Evolutionary conservation across 2,329 filamentous ascomycete species (phyloP).

Genomic region (Grosmannia penicillata): DNA sequence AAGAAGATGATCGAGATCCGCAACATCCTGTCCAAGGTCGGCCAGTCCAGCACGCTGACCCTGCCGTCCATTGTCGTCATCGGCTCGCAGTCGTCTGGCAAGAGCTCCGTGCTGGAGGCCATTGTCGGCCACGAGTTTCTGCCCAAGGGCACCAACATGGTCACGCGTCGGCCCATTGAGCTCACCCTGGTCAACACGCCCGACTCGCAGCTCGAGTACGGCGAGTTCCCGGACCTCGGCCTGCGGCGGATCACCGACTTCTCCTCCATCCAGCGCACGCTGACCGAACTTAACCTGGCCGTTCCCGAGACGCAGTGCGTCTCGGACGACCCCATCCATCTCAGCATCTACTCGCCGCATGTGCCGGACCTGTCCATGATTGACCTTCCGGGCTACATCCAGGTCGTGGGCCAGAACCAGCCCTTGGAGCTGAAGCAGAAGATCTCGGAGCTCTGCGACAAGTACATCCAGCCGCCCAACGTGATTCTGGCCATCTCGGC

Average conservation of each 20-base stretch:
- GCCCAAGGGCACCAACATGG: conserved; percentile 98
- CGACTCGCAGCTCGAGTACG: conserved; percentile 73
- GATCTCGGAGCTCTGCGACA: conserved; percentile 91
- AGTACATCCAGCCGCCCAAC: conserved; percentile 93
- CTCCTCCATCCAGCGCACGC: conserved; percentile 74
- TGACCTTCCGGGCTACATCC: conserved; percentile 93
- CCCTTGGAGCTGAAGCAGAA: conserved; percentile 86
- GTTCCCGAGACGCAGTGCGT: conserved; percentile 87
- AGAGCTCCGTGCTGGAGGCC: conserved; percentile 91
- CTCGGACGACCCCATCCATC: conserved; percentile 89
- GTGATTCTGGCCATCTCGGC: conserved; percentile 95
- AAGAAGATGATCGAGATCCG: conserved; percentile 99
- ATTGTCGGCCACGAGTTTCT: conserved; percentile 97
- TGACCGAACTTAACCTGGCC: conserved; percentile 89
- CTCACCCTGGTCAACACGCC: conserved; percentile 92
- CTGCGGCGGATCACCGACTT: conserved; percentile 88
- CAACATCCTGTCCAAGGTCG: conserved; percentile 78
- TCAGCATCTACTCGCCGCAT: conserved; percentile 88
- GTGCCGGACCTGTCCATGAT: conserved; percentile 93
- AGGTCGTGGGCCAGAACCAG: conserved; percentile 83
- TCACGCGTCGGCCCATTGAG: conserved; percentile 89
- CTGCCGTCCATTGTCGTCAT: conserved; percentile 98
- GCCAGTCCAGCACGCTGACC: conserved; percentile 76
- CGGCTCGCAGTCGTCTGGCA: conserved; percentile 93
- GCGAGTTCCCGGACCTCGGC: conserved; percentile 87